Evolutionary conservation across 2,329 filamentous ascomycete species (phyloP), one percentile per base, ranked within the genome.

Genomic region (Nemania serpens): DNA sequence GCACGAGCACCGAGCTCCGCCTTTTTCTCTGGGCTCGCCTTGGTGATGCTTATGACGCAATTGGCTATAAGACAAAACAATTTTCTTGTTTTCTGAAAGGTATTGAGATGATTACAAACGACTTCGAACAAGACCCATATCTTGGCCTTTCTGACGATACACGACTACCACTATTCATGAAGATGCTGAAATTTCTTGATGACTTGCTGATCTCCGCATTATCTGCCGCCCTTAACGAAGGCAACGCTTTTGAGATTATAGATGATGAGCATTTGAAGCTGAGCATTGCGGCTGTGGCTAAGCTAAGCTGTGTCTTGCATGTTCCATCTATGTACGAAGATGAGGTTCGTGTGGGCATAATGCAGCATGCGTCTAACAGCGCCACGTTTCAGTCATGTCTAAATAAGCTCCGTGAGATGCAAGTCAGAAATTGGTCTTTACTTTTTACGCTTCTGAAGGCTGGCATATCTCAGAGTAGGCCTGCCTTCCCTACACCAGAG

Each of bases 11-110:
- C 1, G 91, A 93, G 55, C 79, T 98, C 52, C 88, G 91, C 37
- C 79, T 98, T 1, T 93, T 95, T 65, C 81, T 99, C 1, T 99
- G 95, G 95, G 89, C 90, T 63, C 88, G 92, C 52, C 83, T 99
- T n/a, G 88, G 91, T 39, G 90, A 95, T 65, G 94, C 95, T 0
- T 99, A 99, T 70, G 84, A 88, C 54, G 85, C 84, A 7, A 96
- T 99, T 62, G 85, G 90, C 7, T 97, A 97, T 69, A 79, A 86
- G 0, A 93, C 94, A 0, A 97, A 97, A 74, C 88, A 95, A 13
- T 87, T 97, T 33, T 96, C 91, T 0, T 98, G 93, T 75, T 86
- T 91, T 62, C 80, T 99, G 33, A 89, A 90, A 67, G 91, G 91
- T 66, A 91, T 98, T 49, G 91, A 96, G 72, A 89, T 93, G 69